phyloP scores from a whole-genome alignment of 2,329 filamentous ascomycete species.

The Hirsutella thompsonii region DNA sequence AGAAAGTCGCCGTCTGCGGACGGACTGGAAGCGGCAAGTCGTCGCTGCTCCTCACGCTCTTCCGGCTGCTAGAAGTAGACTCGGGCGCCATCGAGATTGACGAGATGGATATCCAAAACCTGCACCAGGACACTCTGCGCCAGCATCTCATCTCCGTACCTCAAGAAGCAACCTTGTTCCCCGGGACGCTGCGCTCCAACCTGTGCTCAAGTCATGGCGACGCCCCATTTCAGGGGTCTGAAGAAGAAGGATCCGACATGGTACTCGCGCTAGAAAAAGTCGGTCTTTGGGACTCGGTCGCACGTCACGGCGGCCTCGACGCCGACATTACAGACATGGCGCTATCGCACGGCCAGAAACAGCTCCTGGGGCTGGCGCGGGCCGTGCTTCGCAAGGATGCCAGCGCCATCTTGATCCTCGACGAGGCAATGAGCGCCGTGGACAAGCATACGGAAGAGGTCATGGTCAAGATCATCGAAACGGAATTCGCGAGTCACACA shows the following conservation, averaged over 20 bases:
- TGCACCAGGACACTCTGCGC: conserved; percentile 10
- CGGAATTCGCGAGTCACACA: conserved; percentile 29
- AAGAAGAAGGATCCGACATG: conserved; percentile 3
- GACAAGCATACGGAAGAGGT: conserved; percentile 22
- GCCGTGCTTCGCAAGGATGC: conserved; percentile 4
- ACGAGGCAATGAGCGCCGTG: conserved; percentile 22
- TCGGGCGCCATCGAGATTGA: conserved; percentile 10
- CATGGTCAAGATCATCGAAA: conserved; percentile 21
- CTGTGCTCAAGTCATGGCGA: no score
- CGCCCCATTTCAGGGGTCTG: neutral
- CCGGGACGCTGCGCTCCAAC: conserved; percentile 5
- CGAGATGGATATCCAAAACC: conserved; percentile 13
- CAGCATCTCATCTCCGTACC: conserved; percentile 16
- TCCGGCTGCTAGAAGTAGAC: neutral
- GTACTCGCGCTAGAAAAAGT: conserved; percentile 5
- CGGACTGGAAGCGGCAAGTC: conserved; percentile 17
- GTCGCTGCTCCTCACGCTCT: conserved; percentile 1
- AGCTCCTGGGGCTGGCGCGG: conserved; percentile 7
- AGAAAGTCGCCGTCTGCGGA: conserved; percentile 20
- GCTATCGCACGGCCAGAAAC: conserved; percentile 8
- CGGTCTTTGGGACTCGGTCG: conserved; percentile 4
- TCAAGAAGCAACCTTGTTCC: conserved; percentile 13
- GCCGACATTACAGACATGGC: conserved; percentile 3
- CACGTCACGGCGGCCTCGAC: conserved; percentile 4
- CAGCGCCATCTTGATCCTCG: conserved; percentile 6